phyloP scores from a whole-genome alignment of 192 early-diverging fungal species.

The Backusella liffmaniae region DNA sequence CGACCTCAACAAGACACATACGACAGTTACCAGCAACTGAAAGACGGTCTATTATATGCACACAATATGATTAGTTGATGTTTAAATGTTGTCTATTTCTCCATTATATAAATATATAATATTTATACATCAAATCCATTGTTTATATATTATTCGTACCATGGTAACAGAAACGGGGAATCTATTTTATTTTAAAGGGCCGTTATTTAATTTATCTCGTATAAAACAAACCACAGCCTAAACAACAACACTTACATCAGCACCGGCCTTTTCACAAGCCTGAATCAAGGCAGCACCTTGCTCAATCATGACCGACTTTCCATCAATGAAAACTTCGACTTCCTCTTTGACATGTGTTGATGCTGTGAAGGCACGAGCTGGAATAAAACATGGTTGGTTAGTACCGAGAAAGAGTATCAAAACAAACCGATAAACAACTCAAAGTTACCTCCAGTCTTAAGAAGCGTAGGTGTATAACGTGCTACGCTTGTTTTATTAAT shows the following conservation, averaged over 20 bases:
- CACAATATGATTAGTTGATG: background rate
- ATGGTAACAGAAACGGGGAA: conserved; percentile 75
- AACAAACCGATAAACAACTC: background rate
- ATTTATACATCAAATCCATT: background rate
- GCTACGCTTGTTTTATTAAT: conserved; percentile 30
- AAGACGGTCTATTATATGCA: conserved; percentile 82
- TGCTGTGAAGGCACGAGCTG: conserved; percentile 43
- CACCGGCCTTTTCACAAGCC: conserved; percentile 95
- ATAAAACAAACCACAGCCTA: background rate
- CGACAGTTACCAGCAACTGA: conserved; percentile 98
- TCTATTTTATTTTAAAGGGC: conserved; percentile 34
- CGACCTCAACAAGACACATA: conserved; percentile 99
- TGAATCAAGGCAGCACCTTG: conserved; percentile 94
- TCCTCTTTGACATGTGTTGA: conserved; percentile 54
- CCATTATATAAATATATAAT: background rate
- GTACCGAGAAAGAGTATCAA: background rate
- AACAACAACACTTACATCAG: conserved; percentile 43
- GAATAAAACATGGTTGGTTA: background rate
- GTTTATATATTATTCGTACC: conserved; percentile 20
- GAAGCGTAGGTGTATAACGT: conserved; percentile 22
- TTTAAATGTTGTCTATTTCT: background rate
- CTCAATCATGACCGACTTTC: conserved; percentile 86
- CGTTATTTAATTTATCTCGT: background rate
- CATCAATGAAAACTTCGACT: conserved; percentile 90
- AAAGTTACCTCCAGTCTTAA: conserved; percentile 21